These are phyloP conservation scores for Trichosporon ovoides DNA, from an alignment of 1,284 basidiomycete species.

Conservation along the genomic window DNA sequence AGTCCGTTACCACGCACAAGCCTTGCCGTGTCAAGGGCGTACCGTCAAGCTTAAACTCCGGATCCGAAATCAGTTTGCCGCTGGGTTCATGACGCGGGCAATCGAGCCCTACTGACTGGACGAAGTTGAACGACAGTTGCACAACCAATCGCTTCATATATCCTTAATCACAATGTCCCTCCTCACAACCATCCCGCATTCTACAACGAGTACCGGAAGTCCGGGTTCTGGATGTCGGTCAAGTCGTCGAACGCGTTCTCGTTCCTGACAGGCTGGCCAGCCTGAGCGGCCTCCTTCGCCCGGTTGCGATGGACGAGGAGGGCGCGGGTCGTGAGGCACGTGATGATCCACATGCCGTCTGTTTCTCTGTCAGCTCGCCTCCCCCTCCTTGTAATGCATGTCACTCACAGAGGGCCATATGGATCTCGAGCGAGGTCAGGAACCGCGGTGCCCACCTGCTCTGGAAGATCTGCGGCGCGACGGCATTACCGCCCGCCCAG, in stretches of 20 bases:
- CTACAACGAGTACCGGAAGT: constrained; percentile 16
- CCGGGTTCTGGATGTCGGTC: constrained; percentile 22
- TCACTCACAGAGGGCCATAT: constrained; percentile 27
- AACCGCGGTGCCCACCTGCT: constrained; percentile 32
- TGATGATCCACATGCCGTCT: constrained; percentile 25
- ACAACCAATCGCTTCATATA: neutral
- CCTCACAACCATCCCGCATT: neutral
- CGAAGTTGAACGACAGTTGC: too few relatives aligned
- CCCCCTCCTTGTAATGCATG: neutral
- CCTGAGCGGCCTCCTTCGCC: constrained; percentile 15
- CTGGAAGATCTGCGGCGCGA: constrained; percentile 35
- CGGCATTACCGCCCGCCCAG: constrained; percentile 36
- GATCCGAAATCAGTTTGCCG: too few relatives aligned
- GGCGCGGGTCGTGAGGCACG: constrained; percentile 18
- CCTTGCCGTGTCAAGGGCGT: too few relatives aligned
- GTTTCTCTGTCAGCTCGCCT: neutral
- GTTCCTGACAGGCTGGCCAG: constrained; percentile 4
- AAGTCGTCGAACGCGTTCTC: constrained; percentile 22
- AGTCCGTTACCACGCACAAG: too few relatives aligned
- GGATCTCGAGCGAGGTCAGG: constrained; percentile 34
- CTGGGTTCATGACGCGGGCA: too few relatives aligned
- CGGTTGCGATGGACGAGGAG: constrained; percentile 26
- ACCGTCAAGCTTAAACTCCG: too few relatives aligned
- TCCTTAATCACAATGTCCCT: neutral
- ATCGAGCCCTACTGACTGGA: neutral